Evolutionary conservation across 345 rosid species (phyloP).

Genomic region (Citrus glauca): DNA sequence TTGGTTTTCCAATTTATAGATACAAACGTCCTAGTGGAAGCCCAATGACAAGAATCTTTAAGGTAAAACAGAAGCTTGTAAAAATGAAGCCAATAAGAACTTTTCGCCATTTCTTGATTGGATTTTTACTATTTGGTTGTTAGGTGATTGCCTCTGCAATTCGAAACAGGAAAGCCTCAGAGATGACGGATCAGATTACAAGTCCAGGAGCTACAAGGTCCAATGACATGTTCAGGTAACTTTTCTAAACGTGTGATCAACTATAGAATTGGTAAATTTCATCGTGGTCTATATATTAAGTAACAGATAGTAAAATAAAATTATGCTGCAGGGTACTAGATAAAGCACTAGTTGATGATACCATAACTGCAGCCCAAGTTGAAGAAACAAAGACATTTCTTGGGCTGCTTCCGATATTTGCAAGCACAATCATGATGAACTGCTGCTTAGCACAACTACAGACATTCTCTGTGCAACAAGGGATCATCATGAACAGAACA

Average conservation of each 20-base stretch:
- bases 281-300: background rate
- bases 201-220: constrained; percentile 15
- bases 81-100: background rate
- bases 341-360: constrained; percentile 36
- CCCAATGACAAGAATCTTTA: constrained; percentile 32
- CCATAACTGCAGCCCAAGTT: constrained; percentile 28
- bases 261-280: background rate
- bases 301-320: background rate
- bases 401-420: constrained; percentile 54
- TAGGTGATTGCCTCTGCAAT: constrained; percentile 42
- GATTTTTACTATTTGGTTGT: background rate
- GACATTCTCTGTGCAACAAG: constrained; percentile 65
- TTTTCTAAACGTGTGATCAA: background rate
- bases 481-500: constrained; percentile 43
- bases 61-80: constrained; percentile 14
- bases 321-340: constrained; percentile 37
- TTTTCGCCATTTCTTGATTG: background rate
- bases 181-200: constrained; percentile 3
- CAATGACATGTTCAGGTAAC: constrained; percentile 36
- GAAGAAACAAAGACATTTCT: constrained; percentile 55
- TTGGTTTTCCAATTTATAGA: constrained; percentile 44
- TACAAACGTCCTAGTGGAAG: constrained; percentile 50
- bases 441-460: constrained; percentile 56
- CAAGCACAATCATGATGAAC: constrained; percentile 61
- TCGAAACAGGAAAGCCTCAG: constrained; percentile 39